phyloP scores from a whole-genome alignment of 441 rosid genomes.

The Populus tomentosa region DNA sequence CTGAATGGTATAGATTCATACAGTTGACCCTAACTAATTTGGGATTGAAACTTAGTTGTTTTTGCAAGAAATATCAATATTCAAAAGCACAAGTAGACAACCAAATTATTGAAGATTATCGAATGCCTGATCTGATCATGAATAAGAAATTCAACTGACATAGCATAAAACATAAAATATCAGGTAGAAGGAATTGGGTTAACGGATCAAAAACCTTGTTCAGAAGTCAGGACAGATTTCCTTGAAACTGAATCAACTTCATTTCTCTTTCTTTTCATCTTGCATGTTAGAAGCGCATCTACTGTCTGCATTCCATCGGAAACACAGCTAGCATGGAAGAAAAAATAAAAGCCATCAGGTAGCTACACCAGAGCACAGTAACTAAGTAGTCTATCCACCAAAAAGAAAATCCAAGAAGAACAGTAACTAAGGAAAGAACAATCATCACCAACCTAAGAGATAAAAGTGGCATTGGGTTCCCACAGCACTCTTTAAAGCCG shows the following conservation, averaged over 20 bases:
- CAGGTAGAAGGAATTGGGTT: not conserved
- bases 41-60: not conserved
- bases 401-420: not conserved
- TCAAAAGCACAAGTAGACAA: not conserved
- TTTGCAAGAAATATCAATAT: not conserved
- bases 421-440: slow-evolving; percentile 17
- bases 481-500: slow-evolving; percentile 63
- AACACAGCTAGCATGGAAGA: slow-evolving; percentile 58
- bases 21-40: not conserved
- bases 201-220: slow-evolving; percentile 43
- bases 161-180: not conserved
- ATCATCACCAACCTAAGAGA: slow-evolving; percentile 66
- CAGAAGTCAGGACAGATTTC: slow-evolving; percentile 31
- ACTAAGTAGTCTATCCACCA: too few relatives aligned
- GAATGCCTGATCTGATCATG: not conserved
- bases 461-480: slow-evolving; percentile 76
- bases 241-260: slow-evolving; percentile 29
- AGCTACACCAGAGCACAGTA: not conserved
- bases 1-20: not conserved
- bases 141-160: slow-evolving; percentile 8
- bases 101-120: not conserved
- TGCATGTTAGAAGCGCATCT: slow-evolving; percentile 81
- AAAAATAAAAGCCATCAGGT: slow-evolving; percentile 29
- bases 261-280: slow-evolving; percentile 64
- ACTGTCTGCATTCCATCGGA: slow-evolving; percentile 81